phyloP scores from a whole-genome alignment of 139 green algal species.

The Auxenochlorella pyrenoidosa region DNA sequence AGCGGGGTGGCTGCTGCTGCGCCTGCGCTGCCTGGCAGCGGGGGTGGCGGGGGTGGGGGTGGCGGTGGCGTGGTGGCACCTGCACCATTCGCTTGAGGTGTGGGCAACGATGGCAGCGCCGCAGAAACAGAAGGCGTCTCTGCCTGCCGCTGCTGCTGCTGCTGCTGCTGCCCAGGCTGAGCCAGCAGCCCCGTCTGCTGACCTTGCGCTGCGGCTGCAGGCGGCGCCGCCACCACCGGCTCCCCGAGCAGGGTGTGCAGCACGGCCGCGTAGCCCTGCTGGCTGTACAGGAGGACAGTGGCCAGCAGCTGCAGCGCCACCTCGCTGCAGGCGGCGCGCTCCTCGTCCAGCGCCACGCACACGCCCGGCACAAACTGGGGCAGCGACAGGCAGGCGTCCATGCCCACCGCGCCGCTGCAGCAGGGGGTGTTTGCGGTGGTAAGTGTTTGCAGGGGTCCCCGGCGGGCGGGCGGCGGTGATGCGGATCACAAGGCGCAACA shows the following conservation, averaged over 20 bases:
- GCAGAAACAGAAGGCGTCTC: background rate
- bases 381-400: constrained; percentile 29
- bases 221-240: background rate
- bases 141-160: background rate
- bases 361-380: constrained; percentile 25
- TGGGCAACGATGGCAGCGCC: background rate
- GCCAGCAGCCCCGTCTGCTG: background rate
- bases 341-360: constrained; percentile 28
- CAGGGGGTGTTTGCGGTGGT: too few relatives aligned
- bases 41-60: background rate
- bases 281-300: constrained; percentile 48
- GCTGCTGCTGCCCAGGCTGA: background rate
- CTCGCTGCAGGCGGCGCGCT: constrained; percentile 20
- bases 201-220: background rate
- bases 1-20: background rate
- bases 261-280: constrained; percentile 25
- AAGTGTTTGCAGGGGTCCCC: background rate
- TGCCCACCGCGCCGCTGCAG: constrained; percentile 34
- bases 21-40: background rate
- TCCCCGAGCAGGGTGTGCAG: constrained; percentile 39
- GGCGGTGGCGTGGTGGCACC: background rate
- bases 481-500: background rate
- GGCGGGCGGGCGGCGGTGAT: background rate
- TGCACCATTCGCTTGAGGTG: background rate
- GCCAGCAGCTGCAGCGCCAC: constrained; percentile 53